Conservation (phyloP, 2,329 filamentous ascomycete genomes). For the Corynespora cassiicola region DNA sequence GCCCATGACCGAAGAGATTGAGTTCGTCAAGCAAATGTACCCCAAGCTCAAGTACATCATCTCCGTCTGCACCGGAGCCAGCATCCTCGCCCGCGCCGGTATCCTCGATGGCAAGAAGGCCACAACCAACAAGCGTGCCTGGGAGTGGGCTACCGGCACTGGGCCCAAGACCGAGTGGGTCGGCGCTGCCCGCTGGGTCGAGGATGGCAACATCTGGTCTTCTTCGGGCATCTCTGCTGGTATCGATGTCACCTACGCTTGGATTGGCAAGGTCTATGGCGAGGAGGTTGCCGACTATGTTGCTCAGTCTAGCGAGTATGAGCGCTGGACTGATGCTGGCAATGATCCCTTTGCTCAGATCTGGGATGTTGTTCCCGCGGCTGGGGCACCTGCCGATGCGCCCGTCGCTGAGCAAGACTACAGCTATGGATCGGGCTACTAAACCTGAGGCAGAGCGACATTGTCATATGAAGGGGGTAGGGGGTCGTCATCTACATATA, state of each 20-base stretch:
- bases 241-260: conserved; percentile 66
- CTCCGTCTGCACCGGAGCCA: conserved; percentile 71
- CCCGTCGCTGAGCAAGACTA: neutral
- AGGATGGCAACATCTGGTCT: conserved; percentile 71
- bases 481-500: no score
- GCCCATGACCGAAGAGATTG: conserved; percentile 46
- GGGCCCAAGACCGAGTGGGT: conserved; percentile 61
- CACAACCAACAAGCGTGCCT: conserved; percentile 71
- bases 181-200: conserved; percentile 64
- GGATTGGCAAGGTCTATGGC: conserved; percentile 61
- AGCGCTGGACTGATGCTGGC: conserved; percentile 55
- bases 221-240: conserved; percentile 69
- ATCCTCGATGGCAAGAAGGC: conserved; percentile 66
- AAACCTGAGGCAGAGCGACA: no score
- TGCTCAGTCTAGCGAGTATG: conserved; percentile 62
- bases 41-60: conserved; percentile 63
- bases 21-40: conserved; percentile 57
- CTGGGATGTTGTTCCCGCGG: conserved; percentile 15
- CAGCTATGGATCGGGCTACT: no score
- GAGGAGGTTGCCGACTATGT: conserved; percentile 57
- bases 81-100: conserved; percentile 64
- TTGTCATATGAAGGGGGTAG: no score
- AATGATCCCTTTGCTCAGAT: conserved; percentile 62
- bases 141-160: conserved; percentile 53
- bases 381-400: conserved; percentile 4